phyloP scores from a whole-genome alignment of 2,329 filamentous ascomycete genomes.

The Nothophaeocryptopus gaeumannii region DNA sequence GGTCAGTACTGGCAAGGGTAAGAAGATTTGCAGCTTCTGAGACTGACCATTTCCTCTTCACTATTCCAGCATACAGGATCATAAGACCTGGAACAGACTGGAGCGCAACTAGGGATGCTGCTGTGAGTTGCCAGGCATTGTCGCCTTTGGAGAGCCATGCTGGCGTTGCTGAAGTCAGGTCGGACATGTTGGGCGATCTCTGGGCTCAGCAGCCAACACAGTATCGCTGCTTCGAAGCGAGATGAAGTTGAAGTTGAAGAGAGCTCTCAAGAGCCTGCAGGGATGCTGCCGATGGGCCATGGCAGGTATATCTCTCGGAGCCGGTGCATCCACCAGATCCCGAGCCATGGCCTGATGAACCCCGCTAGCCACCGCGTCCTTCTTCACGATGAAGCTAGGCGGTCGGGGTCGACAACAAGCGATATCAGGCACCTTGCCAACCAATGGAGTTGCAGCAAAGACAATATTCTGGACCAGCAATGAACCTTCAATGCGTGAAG shows the following conservation, averaged over 20 bases:
- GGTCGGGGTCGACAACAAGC: neutral
- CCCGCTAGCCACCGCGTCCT: neutral
- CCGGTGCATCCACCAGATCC: neutral
- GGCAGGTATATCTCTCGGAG: neutral
- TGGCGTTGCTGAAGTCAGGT: slow-evolving; percentile 13
- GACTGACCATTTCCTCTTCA: slow-evolving; percentile 44
- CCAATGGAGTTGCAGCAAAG: too few species aligned
- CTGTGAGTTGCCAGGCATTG: slow-evolving; percentile 54
- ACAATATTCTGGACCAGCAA: too few species aligned
- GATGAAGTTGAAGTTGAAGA: neutral
- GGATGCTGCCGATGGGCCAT: neutral
- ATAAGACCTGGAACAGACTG: slow-evolving; percentile 52
- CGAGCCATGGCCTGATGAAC: neutral
- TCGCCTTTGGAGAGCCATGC: slow-evolving; percentile 45
- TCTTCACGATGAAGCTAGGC: neutral
- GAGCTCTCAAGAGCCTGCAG: neutral
- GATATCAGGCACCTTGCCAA: neutral
- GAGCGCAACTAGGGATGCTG: slow-evolving; percentile 49
- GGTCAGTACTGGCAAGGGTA: neutral
- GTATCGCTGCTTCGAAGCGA: too few species aligned
- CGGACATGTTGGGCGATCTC: neutral
- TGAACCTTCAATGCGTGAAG: too few species aligned
- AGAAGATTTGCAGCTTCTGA: too few species aligned
- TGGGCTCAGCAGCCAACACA: neutral
- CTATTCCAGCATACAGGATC: slow-evolving; percentile 50